Evolutionary conservation across 164 flowering plant genomes (phyloP).

Genomic region (Macadamia tetraphylla): DNA sequence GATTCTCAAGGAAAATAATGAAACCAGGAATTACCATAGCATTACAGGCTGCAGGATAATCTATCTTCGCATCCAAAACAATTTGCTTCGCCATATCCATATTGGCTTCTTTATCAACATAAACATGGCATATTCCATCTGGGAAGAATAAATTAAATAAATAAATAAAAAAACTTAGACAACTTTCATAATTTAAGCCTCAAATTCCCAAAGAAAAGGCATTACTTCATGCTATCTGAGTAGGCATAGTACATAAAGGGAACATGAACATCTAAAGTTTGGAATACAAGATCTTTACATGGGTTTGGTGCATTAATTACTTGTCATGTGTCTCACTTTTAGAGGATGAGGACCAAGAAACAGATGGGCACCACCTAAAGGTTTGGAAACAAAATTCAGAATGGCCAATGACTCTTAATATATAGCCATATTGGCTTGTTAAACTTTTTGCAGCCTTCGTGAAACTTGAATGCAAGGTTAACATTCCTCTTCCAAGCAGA

Average conservation of each 20-base stretch:
- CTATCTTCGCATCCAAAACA: slow-evolving; percentile 87
- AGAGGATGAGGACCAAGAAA: too few relatives aligned
- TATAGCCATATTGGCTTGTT: too few relatives aligned
- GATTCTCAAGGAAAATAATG: background rate
- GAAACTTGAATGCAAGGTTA: too few relatives aligned
- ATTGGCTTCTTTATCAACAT: slow-evolving; percentile 82
- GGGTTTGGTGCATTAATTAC: too few relatives aligned
- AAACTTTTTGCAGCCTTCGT: too few relatives aligned
- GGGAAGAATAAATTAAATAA: slow-evolving; percentile 16
- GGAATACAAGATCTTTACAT: too few relatives aligned
- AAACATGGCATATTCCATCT: slow-evolving; percentile 99
- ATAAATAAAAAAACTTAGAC: background rate
- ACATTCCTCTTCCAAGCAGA: too few relatives aligned
- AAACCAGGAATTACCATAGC: slow-evolving; percentile 59
- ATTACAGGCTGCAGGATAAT: slow-evolving; percentile 98
- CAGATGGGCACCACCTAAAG: too few relatives aligned
- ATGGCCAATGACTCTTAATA: too few relatives aligned
- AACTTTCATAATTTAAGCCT: slow-evolving; percentile 11
- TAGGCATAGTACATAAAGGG: background rate
- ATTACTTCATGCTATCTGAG: background rate
- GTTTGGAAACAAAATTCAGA: too few relatives aligned
- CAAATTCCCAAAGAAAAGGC: slow-evolving; percentile 3
- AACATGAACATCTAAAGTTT: too few relatives aligned
- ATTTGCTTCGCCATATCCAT: slow-evolving; percentile 70
- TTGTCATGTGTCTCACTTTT: too few relatives aligned